Percentiles rank a stretch among this genome's conserved stretches.
Evolutionary conservation across 2,329 filamentous ascomycete species (phyloP).

Genomic region (Talaromyces sp.): DNA sequence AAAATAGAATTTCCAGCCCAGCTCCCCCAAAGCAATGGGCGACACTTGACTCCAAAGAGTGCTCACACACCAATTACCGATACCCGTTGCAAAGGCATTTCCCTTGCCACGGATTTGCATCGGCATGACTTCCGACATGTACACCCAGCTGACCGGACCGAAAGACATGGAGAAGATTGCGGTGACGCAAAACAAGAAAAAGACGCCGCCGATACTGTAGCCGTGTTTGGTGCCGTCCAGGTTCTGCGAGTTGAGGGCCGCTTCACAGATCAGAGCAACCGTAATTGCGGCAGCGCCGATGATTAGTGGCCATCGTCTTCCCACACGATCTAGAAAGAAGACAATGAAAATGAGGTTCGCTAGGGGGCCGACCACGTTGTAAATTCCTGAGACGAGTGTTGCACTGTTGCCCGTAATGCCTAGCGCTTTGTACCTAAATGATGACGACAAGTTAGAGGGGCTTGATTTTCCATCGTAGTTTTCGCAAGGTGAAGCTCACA

Average conservation of each 20-base stretch:
- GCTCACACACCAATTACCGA: constrained; percentile 59
- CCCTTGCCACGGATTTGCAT: constrained; percentile 62
- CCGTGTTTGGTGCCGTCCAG: background rate
- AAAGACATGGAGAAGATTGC: constrained; percentile 49
- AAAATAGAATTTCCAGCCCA: constrained; percentile 57
- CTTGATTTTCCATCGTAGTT: background rate
- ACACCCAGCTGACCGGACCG: constrained; percentile 54
- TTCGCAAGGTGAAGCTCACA: constrained; percentile 20
- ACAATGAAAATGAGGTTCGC: background rate
- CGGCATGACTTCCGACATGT: constrained; percentile 65
- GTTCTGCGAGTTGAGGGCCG: background rate
- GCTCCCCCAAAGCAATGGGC: constrained; percentile 49
- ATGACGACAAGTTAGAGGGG: background rate
- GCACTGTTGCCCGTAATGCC: background rate
- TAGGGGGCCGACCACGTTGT: background rate
- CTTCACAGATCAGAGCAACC: background rate
- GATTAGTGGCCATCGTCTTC: background rate
- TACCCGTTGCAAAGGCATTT: constrained; percentile 56
- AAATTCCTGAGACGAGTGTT: background rate
- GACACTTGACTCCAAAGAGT: constrained; percentile 60
- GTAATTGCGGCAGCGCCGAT: background rate
- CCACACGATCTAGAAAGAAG: background rate
- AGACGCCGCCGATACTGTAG: background rate
- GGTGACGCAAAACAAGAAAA: background rate
- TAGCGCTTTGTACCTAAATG: background rate